phyloP scores from a whole-genome alignment of 2,329 filamentous ascomycete genomes.

The Cylindrodendrum hubeiense region DNA sequence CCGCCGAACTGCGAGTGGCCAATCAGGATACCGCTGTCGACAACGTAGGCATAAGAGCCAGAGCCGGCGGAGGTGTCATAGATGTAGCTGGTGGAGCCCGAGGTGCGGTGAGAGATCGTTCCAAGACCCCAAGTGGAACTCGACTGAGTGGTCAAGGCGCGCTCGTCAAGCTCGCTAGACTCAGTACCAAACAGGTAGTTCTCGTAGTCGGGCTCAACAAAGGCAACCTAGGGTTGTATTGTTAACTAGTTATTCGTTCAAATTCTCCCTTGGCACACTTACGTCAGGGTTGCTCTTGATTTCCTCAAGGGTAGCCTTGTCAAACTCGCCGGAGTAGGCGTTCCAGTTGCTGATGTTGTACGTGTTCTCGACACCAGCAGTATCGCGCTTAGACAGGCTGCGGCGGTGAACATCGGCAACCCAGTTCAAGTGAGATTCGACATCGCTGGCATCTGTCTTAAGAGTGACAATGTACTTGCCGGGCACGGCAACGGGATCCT shows the following conservation, averaged over 20 bases:
- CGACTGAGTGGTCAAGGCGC: constrained; percentile 40
- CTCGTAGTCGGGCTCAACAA: constrained; percentile 42
- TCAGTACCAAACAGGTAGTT: constrained; percentile 33
- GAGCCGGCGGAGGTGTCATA: constrained; percentile 63
- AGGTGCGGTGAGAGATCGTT: constrained; percentile 42
- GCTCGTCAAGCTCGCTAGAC: constrained; percentile 34
- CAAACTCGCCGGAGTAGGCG: constrained; percentile 59
- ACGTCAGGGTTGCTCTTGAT: constrained; percentile 57
- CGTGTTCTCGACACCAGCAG: constrained; percentile 48
- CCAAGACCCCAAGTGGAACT: constrained; percentile 41
- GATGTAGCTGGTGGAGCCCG: constrained; percentile 52
- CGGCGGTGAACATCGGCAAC: constrained; percentile 65
- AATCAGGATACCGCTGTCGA: constrained; percentile 71
- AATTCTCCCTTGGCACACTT: constrained; percentile 23
- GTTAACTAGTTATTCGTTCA: neutral
- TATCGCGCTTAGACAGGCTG: constrained; percentile 62
- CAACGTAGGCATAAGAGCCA: constrained; percentile 68
- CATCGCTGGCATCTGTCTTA: constrained; percentile 60
- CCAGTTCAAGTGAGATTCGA: constrained; percentile 61
- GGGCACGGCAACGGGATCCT: constrained; percentile 22
- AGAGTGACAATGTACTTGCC: constrained; percentile 71
- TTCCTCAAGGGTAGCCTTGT: constrained; percentile 52
- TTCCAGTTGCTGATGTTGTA: constrained; percentile 47
- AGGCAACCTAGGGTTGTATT: constrained; percentile 32
- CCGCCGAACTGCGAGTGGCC: constrained; percentile 65